A percentile compares a stretch with the other conserved stretches of the same genome.
Evolutionary conservation across 208 protist genomes (phyloP).

Genomic region (Crithidia bombi): DNA sequence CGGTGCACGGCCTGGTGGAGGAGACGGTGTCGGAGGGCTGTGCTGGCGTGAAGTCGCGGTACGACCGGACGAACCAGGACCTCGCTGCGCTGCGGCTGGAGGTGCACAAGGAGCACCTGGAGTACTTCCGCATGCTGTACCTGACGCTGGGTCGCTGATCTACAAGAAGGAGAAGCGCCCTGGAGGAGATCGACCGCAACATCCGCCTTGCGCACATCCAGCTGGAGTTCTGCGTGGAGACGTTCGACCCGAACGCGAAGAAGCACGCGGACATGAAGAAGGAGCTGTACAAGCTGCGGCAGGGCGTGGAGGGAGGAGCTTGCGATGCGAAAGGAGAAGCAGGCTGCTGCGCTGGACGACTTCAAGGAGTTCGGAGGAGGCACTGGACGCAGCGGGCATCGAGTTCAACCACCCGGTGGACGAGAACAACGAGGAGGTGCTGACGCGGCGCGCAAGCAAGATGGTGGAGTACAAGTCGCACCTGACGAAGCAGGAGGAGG

Average conservation of each 20-base stretch:
- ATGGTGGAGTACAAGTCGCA: slow-evolving; percentile 88
- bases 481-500: slow-evolving; percentile 86
- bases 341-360: slow-evolving; percentile 56
- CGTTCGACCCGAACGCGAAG: slow-evolving; percentile 82
- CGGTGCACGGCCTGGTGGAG: slow-evolving; percentile 72
- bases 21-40: slow-evolving; percentile 78
- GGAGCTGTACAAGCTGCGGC: slow-evolving; percentile 76
- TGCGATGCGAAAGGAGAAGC: slow-evolving; percentile 75
- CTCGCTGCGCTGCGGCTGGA: slow-evolving; percentile 68
- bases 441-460: slow-evolving; percentile 78
- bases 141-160: slow-evolving; percentile 79
- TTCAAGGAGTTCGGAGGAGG: slow-evolving; percentile 10
- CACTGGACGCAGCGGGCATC: slow-evolving; percentile 65
- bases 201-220: slow-evolving; percentile 81
- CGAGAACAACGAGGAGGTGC: slow-evolving; percentile 79
- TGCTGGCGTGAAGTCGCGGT: slow-evolving; percentile 69
- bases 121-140: slow-evolving; percentile 77
- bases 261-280: slow-evolving; percentile 83
- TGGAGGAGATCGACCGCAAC: slow-evolving; percentile 82
- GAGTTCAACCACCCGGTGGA: slow-evolving; percentile 75
- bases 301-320: not conserved
- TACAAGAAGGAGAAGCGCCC: slow-evolving; percentile 80
- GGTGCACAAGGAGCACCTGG: slow-evolving; percentile 86
- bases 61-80: slow-evolving; percentile 79
- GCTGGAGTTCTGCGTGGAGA: slow-evolving; percentile 84